Percentiles rank a stretch among this genome's conserved stretches.
Conservation (phyloP, 2,329 filamentous ascomycete genomes). For the Samsoniella hepiali region DNA sequence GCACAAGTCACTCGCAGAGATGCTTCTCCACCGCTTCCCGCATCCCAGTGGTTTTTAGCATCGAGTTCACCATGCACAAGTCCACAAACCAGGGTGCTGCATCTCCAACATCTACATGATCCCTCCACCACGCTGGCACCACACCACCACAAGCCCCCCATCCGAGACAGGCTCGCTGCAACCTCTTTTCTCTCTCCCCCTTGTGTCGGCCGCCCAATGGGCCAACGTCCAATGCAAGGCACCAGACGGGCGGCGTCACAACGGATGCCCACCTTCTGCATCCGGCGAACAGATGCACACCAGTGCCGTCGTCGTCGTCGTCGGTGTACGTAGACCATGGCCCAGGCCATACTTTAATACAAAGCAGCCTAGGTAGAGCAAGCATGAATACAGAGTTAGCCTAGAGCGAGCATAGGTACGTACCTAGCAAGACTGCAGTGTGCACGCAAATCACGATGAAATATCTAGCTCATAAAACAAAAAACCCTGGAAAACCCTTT, state of each 20-base stretch:
- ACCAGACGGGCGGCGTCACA: too few relatives aligned
- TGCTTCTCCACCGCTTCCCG: neutral
- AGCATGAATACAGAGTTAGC: too few relatives aligned
- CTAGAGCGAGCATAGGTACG: too few relatives aligned
- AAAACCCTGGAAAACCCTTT: too few relatives aligned
- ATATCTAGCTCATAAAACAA: too few relatives aligned
- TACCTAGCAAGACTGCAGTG: too few relatives aligned
- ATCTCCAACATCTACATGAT: neutral
- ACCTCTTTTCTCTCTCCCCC: neutral
- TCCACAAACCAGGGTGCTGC: neutral
- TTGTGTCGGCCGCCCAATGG: neutral
- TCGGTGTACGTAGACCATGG: too few relatives aligned
- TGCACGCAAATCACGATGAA: too few relatives aligned
- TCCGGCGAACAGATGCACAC: neutral
- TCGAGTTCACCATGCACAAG: neutral
- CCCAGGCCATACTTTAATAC: too few relatives aligned
- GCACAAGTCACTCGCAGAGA: slow-evolving; percentile 4
- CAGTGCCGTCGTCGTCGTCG: too few relatives aligned
- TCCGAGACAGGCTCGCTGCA: neutral
- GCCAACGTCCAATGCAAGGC: neutral
- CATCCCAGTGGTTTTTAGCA: too few relatives aligned
- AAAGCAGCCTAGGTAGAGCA: too few relatives aligned
- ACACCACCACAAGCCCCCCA: neutral
- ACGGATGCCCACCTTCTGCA: neutral
- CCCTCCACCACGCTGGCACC: neutral